A percentile compares a stretch with the other conserved stretches of the same genome.
phyloP scores from a whole-genome alignment of 2,329 filamentous ascomycete species.

The Fusarium ramigenum region DNA sequence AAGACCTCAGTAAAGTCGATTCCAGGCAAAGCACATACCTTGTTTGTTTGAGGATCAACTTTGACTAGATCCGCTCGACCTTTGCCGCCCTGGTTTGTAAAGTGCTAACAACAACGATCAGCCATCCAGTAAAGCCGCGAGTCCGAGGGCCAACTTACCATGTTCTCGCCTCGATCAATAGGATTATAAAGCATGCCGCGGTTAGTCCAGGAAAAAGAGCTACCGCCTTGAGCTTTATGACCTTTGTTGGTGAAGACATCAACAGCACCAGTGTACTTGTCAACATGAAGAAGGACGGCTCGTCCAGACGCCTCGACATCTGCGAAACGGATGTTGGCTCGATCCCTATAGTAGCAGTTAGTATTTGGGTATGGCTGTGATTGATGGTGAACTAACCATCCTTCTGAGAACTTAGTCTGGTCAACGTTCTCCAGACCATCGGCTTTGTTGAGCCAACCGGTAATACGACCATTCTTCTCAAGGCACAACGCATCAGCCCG shows the following conservation, averaged over 20 bases:
- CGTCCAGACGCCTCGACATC: not conserved
- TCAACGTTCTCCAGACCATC: not conserved
- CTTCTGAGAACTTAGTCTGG: not conserved
- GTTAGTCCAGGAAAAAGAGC: not conserved
- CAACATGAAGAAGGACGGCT: not conserved
- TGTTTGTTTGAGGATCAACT: not conserved
- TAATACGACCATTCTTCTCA: not conserved
- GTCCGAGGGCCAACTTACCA: not conserved
- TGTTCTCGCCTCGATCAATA: not conserved
- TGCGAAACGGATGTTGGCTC: not conserved
- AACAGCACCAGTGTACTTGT: not conserved
- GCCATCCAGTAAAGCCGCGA: too few species aligned
- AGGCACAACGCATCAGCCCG: not conserved
- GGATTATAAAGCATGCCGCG: not conserved
- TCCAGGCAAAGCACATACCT: not conserved
- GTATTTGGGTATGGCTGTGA: too few species aligned
- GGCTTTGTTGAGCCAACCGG: not conserved
- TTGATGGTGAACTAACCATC: not conserved
- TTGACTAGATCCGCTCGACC: constrained; percentile 1
- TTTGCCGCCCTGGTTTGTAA: not conserved
- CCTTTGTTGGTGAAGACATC: not conserved
- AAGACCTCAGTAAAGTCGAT: fast-evolving
- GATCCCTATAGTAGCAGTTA: not conserved
- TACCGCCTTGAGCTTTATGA: not conserved
- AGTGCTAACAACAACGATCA: not conserved